phyloP scores from a whole-genome alignment of 768 basidiomycete genomes.

The Suillus plorans region DNA sequence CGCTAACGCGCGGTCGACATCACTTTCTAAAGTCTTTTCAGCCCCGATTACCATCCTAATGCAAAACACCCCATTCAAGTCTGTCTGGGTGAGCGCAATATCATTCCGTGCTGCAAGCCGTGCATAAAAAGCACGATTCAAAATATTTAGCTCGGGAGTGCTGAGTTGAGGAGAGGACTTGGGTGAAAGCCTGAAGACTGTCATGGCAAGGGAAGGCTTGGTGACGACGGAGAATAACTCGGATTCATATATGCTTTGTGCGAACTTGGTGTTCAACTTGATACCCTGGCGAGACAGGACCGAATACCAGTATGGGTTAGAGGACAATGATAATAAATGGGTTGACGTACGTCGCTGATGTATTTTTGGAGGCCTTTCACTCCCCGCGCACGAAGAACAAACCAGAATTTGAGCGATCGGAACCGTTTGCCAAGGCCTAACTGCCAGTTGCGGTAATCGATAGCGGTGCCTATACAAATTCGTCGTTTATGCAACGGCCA shows the following conservation, averaged over 20 bases:
- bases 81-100: conserved; percentile 77
- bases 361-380: conserved; percentile 76
- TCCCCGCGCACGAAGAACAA: conserved; percentile 83
- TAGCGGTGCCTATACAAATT: conserved; percentile 57
- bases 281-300: conserved; percentile 49
- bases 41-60: conserved; percentile 80
- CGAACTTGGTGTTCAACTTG: conserved; percentile 58
- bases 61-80: conserved; percentile 70
- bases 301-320: neutral
- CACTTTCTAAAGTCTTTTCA: conserved; percentile 57
- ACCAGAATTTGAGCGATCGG: conserved; percentile 90
- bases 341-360: conserved; percentile 56
- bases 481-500: too few species aligned
- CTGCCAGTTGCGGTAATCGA: conserved; percentile 90
- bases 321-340: neutral
- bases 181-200: conserved; percentile 70
- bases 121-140: conserved; percentile 65
- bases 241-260: conserved; percentile 49
- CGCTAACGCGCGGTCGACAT: conserved; percentile 60
- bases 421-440: conserved; percentile 85
- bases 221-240: conserved; percentile 64
- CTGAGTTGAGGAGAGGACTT: conserved; percentile 22
- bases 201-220: conserved; percentile 67
- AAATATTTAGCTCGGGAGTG: conserved; percentile 49
- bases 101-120: conserved; percentile 59